Evolutionary conservation across 768 basidiomycete species (phyloP).

Genomic region (Psilocybe tampanensis): DNA sequence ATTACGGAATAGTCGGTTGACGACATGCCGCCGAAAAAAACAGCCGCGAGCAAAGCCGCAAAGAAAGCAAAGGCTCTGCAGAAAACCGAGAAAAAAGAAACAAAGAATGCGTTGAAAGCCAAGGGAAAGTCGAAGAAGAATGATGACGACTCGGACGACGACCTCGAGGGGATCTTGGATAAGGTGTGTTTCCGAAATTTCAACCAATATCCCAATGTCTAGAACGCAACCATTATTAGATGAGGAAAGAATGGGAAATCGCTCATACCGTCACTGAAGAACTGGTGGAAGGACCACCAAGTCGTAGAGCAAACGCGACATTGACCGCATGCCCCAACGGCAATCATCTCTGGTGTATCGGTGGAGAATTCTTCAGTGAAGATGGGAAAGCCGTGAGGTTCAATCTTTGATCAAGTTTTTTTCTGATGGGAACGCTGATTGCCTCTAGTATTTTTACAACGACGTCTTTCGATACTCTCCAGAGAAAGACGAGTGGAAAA

Average conservation of each 20-base stretch:
- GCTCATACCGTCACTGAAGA: constrained; percentile 86
- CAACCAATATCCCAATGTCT: neutral
- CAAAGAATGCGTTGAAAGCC: constrained; percentile 54
- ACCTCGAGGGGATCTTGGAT: constrained; percentile 84
- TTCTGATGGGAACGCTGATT: neutral
- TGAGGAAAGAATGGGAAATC: constrained; percentile 82
- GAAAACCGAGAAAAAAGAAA: constrained; percentile 72
- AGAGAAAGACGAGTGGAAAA: constrained; percentile 92
- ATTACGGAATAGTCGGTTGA: too few species aligned
- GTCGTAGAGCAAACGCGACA: constrained; percentile 81
- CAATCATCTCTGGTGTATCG: constrained; percentile 82
- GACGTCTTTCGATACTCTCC: constrained; percentile 88
- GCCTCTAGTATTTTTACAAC: constrained; percentile 75
- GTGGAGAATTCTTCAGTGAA: constrained; percentile 87
- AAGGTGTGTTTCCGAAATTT: constrained; percentile 46
- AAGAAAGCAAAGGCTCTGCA: constrained; percentile 70
- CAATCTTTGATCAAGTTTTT: neutral
- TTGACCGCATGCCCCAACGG: constrained; percentile 80
- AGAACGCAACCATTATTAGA: constrained; percentile 49
- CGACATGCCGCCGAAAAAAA: neutral
- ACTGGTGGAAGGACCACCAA: constrained; percentile 79
- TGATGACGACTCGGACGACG: constrained; percentile 66
- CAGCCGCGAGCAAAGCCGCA: constrained; percentile 52
- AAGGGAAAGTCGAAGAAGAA: constrained; percentile 19
- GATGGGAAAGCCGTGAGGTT: constrained; percentile 72